Evolutionary conservation across 129 eudicot species (phyloP).

Genomic region (Deinandra increscens): DNA sequence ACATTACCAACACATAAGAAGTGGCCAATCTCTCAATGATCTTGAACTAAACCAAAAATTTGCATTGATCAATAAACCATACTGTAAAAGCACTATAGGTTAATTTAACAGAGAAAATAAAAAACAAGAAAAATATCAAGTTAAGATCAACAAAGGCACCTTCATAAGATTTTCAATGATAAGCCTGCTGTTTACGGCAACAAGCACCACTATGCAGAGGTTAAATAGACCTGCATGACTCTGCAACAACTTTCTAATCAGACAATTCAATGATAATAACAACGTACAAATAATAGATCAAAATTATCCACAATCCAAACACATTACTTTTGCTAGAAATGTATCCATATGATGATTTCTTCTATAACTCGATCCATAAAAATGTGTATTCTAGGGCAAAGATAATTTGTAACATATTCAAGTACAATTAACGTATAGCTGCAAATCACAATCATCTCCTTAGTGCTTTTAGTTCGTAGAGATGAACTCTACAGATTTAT

Average conservation of each 20-base stretch:
- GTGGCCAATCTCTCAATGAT: constrained; percentile 81
- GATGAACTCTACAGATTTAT: not conserved
- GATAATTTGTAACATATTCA: too few relatives aligned
- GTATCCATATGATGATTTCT: not conserved
- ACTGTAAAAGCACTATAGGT: constrained; percentile 46
- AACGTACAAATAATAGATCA: not conserved
- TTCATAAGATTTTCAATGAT: constrained; percentile 84
- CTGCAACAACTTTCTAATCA: constrained; percentile 36
- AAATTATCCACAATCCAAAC: not conserved
- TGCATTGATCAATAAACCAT: constrained; percentile 67
- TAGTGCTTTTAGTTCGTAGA: not conserved
- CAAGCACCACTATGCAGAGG: constrained; percentile 89
- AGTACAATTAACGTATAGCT: too few relatives aligned
- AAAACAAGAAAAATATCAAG: not conserved
- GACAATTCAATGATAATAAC: not conserved
- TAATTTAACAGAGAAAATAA: not conserved
- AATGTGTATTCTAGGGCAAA: not conserved
- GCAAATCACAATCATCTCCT: too few relatives aligned
- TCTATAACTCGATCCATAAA: not conserved
- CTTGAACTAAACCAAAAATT: constrained; percentile 81
- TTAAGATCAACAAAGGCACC: constrained; percentile 28
- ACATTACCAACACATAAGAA: constrained; percentile 75
- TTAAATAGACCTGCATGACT: constrained; percentile 86
- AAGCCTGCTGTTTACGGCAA: constrained; percentile 86
- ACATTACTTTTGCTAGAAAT: not conserved